These are phyloP conservation scores for Rutidosis leptorrhynchoides DNA, from an alignment of 129 eudicot species.

Conservation along the genomic window DNA sequence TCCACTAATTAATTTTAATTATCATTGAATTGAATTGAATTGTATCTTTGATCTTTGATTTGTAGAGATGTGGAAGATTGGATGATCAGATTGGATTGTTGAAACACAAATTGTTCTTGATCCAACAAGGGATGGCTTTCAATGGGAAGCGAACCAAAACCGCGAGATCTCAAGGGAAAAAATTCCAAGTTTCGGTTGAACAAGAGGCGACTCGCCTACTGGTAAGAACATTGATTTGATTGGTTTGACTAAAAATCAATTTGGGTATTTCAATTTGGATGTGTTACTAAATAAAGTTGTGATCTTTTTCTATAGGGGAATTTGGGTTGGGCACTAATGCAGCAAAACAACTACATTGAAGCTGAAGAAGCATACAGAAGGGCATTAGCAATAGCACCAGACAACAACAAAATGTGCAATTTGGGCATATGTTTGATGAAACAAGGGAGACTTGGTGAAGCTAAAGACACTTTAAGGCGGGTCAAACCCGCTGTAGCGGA, in stretches of 20 bases:
- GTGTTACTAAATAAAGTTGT: not conserved
- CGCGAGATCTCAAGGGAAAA: slow-evolving; percentile 97
- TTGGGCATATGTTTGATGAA: slow-evolving; percentile 96
- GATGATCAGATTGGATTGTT: slow-evolving; percentile 85
- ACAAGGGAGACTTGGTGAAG: slow-evolving; percentile 91
- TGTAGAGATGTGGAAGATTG: slow-evolving; percentile 97
- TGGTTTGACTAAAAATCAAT: not conserved
- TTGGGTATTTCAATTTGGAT: not conserved
- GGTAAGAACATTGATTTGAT: slow-evolving; percentile 39
- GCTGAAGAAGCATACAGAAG: slow-evolving; percentile 96
- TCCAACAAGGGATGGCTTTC: slow-evolving; percentile 98
- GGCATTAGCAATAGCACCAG: slow-evolving; percentile 83
- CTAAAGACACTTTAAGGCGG: slow-evolving; percentile 70
- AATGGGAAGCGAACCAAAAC: slow-evolving; percentile 98
- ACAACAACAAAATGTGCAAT: slow-evolving; percentile 98
- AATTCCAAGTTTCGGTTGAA: slow-evolving; percentile 96
- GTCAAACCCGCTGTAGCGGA: slow-evolving; percentile 86
- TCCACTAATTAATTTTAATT: too few relatives aligned
- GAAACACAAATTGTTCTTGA: slow-evolving; percentile 80
- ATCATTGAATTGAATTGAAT: not conserved
- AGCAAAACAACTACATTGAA: slow-evolving; percentile 84
- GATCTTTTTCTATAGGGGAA: slow-evolving; percentile 57
- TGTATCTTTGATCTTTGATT: not conserved
- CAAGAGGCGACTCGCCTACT: slow-evolving; percentile 92
- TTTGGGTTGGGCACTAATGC: slow-evolving; percentile 98